phyloP scores from a whole-genome alignment of 306 rosid genomes.

The Abrus pulchellus region DNA sequence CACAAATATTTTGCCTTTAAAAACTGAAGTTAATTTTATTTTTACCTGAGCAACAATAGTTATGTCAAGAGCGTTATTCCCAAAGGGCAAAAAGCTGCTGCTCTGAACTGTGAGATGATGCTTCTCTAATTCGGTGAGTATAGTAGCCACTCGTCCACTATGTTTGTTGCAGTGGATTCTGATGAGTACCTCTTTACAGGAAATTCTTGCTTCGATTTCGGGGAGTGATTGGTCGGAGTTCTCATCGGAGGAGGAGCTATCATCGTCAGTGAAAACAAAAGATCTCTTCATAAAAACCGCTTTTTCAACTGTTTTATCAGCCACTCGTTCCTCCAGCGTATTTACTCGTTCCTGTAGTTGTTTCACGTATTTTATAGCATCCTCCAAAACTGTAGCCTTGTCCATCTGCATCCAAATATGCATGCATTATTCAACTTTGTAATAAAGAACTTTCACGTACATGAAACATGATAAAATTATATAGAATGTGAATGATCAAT shows the following conservation, averaged over 20 bases:
- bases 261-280: slow-evolving; percentile 48
- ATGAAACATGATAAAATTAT: neutral
- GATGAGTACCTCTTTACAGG: slow-evolving; percentile 67
- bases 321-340: slow-evolving; percentile 65
- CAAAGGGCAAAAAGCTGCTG: slow-evolving; percentile 75
- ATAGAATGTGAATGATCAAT: neutral
- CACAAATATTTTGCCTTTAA: neutral
- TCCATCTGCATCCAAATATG: slow-evolving; percentile 70
- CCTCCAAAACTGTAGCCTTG: slow-evolving; percentile 90
- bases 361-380: slow-evolving; percentile 70
- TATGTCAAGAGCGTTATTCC: slow-evolving; percentile 63
- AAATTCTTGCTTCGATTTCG: slow-evolving; percentile 76
- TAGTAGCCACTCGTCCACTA: slow-evolving; percentile 49
- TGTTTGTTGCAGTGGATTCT: slow-evolving; percentile 69
- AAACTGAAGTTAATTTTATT: neutral
- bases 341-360: slow-evolving; percentile 66
- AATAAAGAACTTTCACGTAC: neutral
- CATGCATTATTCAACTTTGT: neutral
- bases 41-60: slow-evolving; percentile 61
- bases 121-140: slow-evolving; percentile 63
- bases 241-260: slow-evolving; percentile 51
- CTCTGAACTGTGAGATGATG: slow-evolving; percentile 61
- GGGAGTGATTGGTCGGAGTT: slow-evolving; percentile 59
- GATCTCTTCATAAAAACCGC: slow-evolving; percentile 66
- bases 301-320: slow-evolving; percentile 65